Conservation (phyloP, 2,329 filamentous ascomycete species). For the Neoarthrinium moseri region DNA sequence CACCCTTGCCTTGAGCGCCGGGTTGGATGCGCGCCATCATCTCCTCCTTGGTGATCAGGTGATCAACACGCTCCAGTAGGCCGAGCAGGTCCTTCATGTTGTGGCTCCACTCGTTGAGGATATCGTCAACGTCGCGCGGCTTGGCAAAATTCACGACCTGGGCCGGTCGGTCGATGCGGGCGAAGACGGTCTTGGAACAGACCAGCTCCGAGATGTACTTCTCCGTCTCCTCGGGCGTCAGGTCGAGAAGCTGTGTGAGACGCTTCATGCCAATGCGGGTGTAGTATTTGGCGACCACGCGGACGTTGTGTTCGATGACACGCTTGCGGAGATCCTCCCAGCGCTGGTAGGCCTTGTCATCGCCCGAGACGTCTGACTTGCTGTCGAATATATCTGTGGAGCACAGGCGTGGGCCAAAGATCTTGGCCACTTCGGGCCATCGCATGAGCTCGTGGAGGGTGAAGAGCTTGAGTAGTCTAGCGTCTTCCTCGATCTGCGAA, state of each 20-base stretch:
- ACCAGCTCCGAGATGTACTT: constrained; percentile 98
- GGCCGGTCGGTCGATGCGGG: constrained; percentile 93
- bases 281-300: constrained; percentile 97
- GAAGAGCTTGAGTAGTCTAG: constrained; percentile 88
- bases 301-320: constrained; percentile 98
- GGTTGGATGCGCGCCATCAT: constrained; percentile 99
- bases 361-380: constrained; percentile 60
- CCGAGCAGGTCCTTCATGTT: constrained; percentile 95
- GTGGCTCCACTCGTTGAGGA: constrained; percentile 96
- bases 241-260: constrained; percentile 84
- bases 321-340: constrained; percentile 97
- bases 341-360: constrained; percentile 78
- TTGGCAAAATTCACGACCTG: constrained; percentile 92
- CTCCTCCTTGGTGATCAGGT: constrained; percentile 98
- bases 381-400: constrained; percentile 86
- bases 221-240: constrained; percentile 94
- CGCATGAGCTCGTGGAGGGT: constrained; percentile 96
- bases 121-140: constrained; percentile 90
- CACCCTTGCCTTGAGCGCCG: constrained; percentile 40
- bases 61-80: constrained; percentile 86
- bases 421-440: constrained; percentile 89
- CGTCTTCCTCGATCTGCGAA: constrained; percentile 73
- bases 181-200: constrained; percentile 95
- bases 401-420: constrained; percentile 86
- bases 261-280: constrained; percentile 93